Evolutionary conservation across 306 rosid species (phyloP).

Genomic region (Morella rubra): DNA sequence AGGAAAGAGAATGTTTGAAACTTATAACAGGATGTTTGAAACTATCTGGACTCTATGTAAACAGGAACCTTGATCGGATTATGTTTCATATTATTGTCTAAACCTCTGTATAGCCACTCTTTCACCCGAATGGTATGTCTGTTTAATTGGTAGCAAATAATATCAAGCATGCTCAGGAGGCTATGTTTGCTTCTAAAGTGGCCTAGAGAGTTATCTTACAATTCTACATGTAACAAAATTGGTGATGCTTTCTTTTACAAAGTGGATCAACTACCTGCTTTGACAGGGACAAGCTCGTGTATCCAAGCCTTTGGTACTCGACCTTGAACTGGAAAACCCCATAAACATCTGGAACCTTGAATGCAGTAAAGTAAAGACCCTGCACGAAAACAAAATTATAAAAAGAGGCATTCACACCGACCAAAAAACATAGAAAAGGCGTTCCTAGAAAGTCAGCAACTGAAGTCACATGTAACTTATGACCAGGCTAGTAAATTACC

Average conservation of each 20-base stretch:
- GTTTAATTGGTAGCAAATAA: neutral
- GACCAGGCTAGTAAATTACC: slow-evolving; percentile 41
- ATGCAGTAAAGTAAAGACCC: slow-evolving; percentile 77
- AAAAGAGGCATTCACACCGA: neutral
- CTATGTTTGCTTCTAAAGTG: neutral
- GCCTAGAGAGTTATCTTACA: neutral
- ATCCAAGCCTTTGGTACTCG: slow-evolving; percentile 87
- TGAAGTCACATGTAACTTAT: slow-evolving; percentile 11
- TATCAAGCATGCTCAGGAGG: neutral
- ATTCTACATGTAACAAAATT: neutral
- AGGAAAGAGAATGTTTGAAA: neutral
- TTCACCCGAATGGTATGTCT: neutral
- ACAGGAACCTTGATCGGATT: neutral
- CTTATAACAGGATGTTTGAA: neutral
- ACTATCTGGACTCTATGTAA: neutral
- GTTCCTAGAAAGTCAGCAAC: slow-evolving; percentile 3
- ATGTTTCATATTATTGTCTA: neutral
- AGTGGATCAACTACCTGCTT: slow-evolving; percentile 66
- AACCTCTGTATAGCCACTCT: neutral
- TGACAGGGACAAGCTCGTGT: slow-evolving; percentile 71
- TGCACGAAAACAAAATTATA: slow-evolving; percentile 29
- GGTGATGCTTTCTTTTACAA: neutral
- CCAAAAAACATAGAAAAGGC: slow-evolving; percentile 1
- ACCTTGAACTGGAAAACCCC: slow-evolving; percentile 99
- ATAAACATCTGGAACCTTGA: slow-evolving; percentile 96